Percentiles rank a stretch among this genome's conserved stretches.
phyloP scores from a whole-genome alignment of 768 basidiomycete species.

The Naganishia vaughanmartiniae region DNA sequence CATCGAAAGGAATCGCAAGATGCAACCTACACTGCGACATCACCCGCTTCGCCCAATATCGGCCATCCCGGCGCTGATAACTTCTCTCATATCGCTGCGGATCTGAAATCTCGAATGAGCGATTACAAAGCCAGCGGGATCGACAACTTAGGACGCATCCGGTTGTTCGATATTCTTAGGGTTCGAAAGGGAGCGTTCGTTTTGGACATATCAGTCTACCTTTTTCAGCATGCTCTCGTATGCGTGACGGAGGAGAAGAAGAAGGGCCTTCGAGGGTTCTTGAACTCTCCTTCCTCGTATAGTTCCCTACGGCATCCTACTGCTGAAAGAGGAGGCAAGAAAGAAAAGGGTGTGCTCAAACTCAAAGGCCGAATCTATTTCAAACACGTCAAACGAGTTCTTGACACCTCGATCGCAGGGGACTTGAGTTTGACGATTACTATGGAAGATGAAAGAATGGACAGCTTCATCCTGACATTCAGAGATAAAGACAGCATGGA shows the following conservation, averaged over 20 bases:
- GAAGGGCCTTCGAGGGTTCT: slow-evolving; percentile 69
- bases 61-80: slow-evolving; percentile 52
- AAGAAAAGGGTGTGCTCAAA: slow-evolving; percentile 65
- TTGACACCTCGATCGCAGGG: slow-evolving; percentile 65
- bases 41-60: not conserved
- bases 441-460: slow-evolving; percentile 91
- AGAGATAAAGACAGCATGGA: slow-evolving; percentile 84
- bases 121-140: slow-evolving; percentile 95
- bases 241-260: slow-evolving; percentile 98
- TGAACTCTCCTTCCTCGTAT: slow-evolving; percentile 55
- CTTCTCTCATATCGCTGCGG: slow-evolving; percentile 79
- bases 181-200: slow-evolving; percentile 85
- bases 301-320: slow-evolving; percentile 21
- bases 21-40: not conserved
- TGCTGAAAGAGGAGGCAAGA: slow-evolving; percentile 19
- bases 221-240: slow-evolving; percentile 96
- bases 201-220: slow-evolving; percentile 91
- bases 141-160: slow-evolving; percentile 73
- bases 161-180: slow-evolving; percentile 86
- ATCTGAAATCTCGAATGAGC: slow-evolving; percentile 81
- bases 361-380: slow-evolving; percentile 95
- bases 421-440: slow-evolving; percentile 94
- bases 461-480: slow-evolving; percentile 94
- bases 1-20: not conserved
- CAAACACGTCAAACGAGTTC: slow-evolving; percentile 85